Evolutionary conservation across 2,329 filamentous ascomycete species (phyloP), one percentile per base, ranked within the genome.

Genomic region (Aspergillus viridinutans): DNA sequence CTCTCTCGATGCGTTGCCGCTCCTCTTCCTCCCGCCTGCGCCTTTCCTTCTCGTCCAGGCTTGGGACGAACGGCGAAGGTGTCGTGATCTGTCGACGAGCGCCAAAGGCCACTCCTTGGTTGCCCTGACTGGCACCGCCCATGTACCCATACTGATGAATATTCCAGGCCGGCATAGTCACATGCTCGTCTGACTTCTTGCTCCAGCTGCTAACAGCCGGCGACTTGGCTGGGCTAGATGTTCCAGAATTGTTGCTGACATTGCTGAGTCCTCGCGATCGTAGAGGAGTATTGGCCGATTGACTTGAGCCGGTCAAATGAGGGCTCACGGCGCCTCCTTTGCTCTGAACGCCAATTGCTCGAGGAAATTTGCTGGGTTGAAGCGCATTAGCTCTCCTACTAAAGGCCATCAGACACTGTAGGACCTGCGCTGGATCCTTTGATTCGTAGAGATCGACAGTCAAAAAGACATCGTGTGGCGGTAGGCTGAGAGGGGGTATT

Each of bases 121-220:
- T 97, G 3, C 91, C 93, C 73, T 99, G 94, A 68, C 90, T 97
- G 26, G 94, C 94, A 50, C 94, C 94, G 57, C 94, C 94, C 89
- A 97, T 94, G 75, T 97, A 99, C 7, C 94, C 92, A 71, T 99
- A 99, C 72, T 99, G 94, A 56, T 92, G 89, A 65, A 97, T 97
- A 71, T 97, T 99, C 94, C 94, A 99, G 1, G 94, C 94, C 0
- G 94, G 94, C 26, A 87, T 82, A 1, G 92, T 97, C 48, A 82
- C 83, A 17, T 84, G 85, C 73, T 97, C 90, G 64, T 97, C 90
- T 55, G 84, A 83, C 73, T 84, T 90, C 72, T 86, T 95, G 74
- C 90, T 96, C 94, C 94, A 97, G 74, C 86, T 95, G 70, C 90
- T 96, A 60, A 93, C 85, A 1, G 79, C 68, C n/a, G 80, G 76